Percentiles rank a stretch among this genome's conserved stretches.
These are phyloP conservation scores for Tephrocybe sp. DNA, from an alignment of 768 basidiomycete species.

Conservation along the genomic window DNA sequence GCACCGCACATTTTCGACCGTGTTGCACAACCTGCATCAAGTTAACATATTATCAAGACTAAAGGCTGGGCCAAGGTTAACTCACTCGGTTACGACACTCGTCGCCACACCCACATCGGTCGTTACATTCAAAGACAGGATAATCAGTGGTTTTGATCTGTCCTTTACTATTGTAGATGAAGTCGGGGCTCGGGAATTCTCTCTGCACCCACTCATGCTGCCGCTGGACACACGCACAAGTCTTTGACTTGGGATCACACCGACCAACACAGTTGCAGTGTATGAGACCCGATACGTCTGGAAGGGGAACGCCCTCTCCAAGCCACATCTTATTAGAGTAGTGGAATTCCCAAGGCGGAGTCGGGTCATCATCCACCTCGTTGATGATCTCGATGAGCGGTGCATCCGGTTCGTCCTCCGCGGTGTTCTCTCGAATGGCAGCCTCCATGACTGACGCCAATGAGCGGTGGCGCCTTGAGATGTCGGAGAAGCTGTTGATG, in stretches of 20 bases:
- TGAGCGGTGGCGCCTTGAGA: conserved; percentile 39
- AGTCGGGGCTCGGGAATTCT: conserved; percentile 36
- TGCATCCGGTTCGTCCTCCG: conserved; percentile 65
- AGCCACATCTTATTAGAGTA: conserved; percentile 86
- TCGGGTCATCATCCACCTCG: conserved; percentile 61
- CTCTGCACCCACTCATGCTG: conserved; percentile 46
- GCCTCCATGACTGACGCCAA: conserved; percentile 61
- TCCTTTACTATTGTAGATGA: conserved; percentile 68
- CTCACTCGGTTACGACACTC: conserved; percentile 81
- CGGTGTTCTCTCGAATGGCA: conserved; percentile 64
- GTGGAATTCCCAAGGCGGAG: conserved; percentile 84
- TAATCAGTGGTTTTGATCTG: conserved; percentile 46
- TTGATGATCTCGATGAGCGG: conserved; percentile 72
- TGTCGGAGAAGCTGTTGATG: conserved; percentile 51
- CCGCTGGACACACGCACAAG: conserved; percentile 65
- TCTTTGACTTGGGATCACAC: conserved; percentile 74
- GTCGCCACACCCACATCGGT: conserved; percentile 75
- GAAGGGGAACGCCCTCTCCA: conserved; percentile 63
- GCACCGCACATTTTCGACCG: conserved; percentile 64
- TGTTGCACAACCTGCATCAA: conserved; percentile 72
- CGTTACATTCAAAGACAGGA: conserved; percentile 88
- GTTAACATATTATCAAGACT: not conserved
- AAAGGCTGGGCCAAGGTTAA: conserved; percentile 1
- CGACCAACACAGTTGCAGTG: conserved; percentile 76
- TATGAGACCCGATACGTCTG: conserved; percentile 53